These are phyloP conservation scores for Populus davidiana DNA, from an alignment of 345 rosid genomes.

Conservation along the genomic window DNA sequence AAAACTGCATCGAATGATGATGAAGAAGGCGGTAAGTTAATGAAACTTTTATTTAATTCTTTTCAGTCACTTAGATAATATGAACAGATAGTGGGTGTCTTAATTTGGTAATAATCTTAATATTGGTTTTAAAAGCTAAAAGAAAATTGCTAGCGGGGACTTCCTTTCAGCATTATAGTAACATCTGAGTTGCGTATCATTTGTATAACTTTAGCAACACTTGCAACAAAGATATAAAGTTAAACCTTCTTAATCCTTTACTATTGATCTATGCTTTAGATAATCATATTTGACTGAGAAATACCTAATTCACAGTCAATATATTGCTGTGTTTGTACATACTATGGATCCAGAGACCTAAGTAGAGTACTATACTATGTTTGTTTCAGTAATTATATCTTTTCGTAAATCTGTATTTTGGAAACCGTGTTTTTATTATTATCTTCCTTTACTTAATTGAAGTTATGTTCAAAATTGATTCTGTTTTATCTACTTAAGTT, in stretches of 20 bases:
- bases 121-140: background rate
- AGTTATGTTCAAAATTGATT: background rate
- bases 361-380: background rate
- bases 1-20: conserved; percentile 69
- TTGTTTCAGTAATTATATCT: background rate
- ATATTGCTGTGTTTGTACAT: background rate
- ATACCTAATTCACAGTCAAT: background rate
- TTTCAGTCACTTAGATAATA: background rate
- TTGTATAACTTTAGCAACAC: background rate
- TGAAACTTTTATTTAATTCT: background rate
- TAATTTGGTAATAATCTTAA: background rate
- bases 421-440: background rate
- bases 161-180: background rate
- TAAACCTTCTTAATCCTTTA: background rate
- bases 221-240: background rate
- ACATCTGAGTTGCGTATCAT: background rate
- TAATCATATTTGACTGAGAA: background rate
- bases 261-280: background rate
- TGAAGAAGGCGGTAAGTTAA: conserved; percentile 67
- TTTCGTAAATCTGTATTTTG: background rate
- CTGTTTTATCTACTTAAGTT: background rate
- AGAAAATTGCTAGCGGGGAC: background rate
- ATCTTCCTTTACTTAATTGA: background rate
- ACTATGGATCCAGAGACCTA: background rate
- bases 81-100: background rate